These are phyloP conservation scores for Penicillium fimorum DNA, from an alignment of 495 filamentous ascomycete species.

Conservation along the genomic window DNA sequence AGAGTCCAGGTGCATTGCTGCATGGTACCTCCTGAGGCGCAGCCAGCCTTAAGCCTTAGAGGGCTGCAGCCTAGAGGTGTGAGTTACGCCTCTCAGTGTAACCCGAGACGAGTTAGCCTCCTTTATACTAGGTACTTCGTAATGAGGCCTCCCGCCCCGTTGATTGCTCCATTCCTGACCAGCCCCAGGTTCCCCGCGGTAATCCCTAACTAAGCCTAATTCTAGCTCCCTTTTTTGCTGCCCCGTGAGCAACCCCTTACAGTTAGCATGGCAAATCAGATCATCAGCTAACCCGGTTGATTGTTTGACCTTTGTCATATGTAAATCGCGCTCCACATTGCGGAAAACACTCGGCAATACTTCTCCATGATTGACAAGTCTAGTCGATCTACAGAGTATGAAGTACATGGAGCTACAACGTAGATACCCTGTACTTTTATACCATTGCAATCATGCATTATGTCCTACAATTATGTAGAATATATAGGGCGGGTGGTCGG, in stretches of 20 bases:
- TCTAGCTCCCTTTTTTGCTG: background rate
- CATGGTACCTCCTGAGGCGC: constrained; percentile 9
- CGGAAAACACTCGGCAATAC: constrained; percentile 16
- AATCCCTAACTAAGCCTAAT: constrained; percentile 8
- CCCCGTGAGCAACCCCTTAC: constrained; percentile 17
- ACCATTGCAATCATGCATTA: background rate
- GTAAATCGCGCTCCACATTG: constrained; percentile 13
- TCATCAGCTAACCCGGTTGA: constrained; percentile 1
- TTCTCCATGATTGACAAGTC: background rate
- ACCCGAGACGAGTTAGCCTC: background rate
- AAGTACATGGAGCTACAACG: background rate
- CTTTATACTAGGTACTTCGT: background rate
- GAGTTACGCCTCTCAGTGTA: constrained; percentile 9
- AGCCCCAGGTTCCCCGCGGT: constrained; percentile 15
- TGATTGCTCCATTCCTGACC: constrained; percentile 1
- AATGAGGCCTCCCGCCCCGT: background rate
- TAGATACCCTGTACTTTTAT: background rate
- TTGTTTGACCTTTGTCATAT: constrained; percentile 14
- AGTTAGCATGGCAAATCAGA: constrained; percentile 14
- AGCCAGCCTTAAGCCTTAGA: constrained; percentile 41
- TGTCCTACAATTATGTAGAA: background rate
- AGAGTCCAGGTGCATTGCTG: background rate
- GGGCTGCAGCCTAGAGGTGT: constrained; percentile 35
- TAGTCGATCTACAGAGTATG: background rate
- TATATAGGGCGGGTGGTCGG: background rate